Base-by-base conservation (phyloP, 2,329 filamentous ascomycete species). In the Rhinocladiella similis region DNA sequence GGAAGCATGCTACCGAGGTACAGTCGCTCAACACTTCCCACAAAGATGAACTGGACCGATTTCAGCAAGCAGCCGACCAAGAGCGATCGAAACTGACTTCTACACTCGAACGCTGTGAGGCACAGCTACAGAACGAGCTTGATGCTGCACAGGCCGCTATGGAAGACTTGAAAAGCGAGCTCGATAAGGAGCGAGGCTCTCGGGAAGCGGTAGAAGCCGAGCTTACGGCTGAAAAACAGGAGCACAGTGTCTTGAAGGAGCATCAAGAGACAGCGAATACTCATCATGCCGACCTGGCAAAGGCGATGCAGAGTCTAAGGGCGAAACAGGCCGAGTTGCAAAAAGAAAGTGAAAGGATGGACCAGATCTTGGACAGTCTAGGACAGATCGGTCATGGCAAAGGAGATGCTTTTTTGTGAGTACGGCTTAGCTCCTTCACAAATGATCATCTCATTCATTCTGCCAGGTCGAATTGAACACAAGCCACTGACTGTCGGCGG, bases 381-480 rank as follows among this genome's bases (percentile, higher is more conserved):
- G 75, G 75, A 47, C 80, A 81, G 9, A 13, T 57, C 39, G 47
- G 47, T 18, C 78, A 66, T 66, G 77, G 67, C 65, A 76, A 77
- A 60, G 74, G 75, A 57, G 76, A 78, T 67, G 67, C 72, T 66
- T 78, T 77, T 70, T 78, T 78, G 76, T 78, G 74, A 78, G 76
- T 77, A 64, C 10, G 10, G 10, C 29, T 33, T 33, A 7, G 29
- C 29, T 10, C 29, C 29, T 33, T 33, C 29, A 33, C 29, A 33
- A 3, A 33, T 33, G 29, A 33, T 33, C 29, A 12, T 33, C 29
- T 33, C 56, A 33, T 50, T 59, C 13, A 4, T 41, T 52, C 33
- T 45, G 10, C 27, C 39, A 53, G 48, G 52, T 29, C 39, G 16
- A 36, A 10, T 29, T 25, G 12, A 25, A 36, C 43, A 50, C 49